Percentiles rank a stretch among this genome's conserved stretches.
Conservation (phyloP, 2,329 filamentous ascomycete genomes). For the Amylocarpus encephaloides region DNA sequence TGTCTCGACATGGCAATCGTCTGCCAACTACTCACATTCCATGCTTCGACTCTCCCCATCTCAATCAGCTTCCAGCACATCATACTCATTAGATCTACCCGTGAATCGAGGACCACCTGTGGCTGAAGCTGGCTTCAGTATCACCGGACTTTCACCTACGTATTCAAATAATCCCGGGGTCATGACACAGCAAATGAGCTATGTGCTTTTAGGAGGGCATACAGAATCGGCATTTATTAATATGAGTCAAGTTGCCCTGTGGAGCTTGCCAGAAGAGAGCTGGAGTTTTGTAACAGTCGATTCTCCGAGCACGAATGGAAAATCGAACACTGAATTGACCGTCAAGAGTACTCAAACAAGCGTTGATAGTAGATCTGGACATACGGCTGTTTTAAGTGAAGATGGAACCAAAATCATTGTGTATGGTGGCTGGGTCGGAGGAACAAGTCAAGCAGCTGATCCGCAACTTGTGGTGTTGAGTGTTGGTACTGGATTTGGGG, state of each 20-base stretch:
- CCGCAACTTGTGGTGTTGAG: conserved; percentile 76
- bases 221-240: conserved; percentile 81
- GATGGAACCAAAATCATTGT: conserved; percentile 75
- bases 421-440: conserved; percentile 88
- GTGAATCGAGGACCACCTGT: conserved; percentile 53
- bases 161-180: conserved; percentile 60
- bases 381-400: conserved; percentile 73
- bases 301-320: conserved; percentile 31
- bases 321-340: conserved; percentile 49
- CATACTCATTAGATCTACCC: conserved; percentile 41
- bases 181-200: conserved; percentile 67
- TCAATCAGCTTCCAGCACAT: conserved; percentile 31
- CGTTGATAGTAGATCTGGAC: conserved; percentile 74
- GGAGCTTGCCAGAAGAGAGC: conserved; percentile 75
- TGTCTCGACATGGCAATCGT: conserved; percentile 52
- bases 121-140: conserved; percentile 78
- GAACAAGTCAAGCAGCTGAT: conserved; percentile 65
- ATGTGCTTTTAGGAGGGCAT: conserved; percentile 79
- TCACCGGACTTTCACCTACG: conserved; percentile 67
- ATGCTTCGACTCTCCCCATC: conserved; percentile 63
- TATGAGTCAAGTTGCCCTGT: conserved; percentile 85
- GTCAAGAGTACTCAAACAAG: conserved; percentile 35
- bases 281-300: conserved; percentile 78
- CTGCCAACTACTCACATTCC: conserved; percentile 70
- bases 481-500: conserved; percentile 68